Evolutionary conservation across 2,329 filamentous ascomycete genomes (phyloP).

Genomic region (Grosmannia penicillata): DNA sequence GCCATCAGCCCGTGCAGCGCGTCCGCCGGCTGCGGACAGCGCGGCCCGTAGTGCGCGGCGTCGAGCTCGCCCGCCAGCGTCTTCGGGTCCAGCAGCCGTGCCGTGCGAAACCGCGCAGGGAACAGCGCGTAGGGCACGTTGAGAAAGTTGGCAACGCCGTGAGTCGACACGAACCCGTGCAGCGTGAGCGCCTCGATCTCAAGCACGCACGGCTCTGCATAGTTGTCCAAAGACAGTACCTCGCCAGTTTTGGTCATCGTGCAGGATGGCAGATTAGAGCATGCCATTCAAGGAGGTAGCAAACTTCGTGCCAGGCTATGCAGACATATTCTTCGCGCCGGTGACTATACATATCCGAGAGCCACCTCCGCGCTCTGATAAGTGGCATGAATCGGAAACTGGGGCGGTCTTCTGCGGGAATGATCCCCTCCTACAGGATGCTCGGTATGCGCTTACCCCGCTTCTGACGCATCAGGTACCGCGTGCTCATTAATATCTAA

Average conservation of each 20-base stretch:
- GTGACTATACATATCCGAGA: too few relatives aligned
- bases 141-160: constrained; percentile 7
- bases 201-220: neutral
- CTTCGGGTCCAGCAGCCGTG: neutral
- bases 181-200: neutral
- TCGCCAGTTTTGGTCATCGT: neutral
- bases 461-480: too few relatives aligned
- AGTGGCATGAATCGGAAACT: too few relatives aligned
- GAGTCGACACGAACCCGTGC: constrained; percentile 4
- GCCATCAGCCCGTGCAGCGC: constrained; percentile 1
- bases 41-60: constrained; percentile 4
- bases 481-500: too few relatives aligned
- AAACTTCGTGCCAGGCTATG: too few relatives aligned
- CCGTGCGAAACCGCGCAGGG: constrained; percentile 6
- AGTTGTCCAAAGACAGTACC: neutral
- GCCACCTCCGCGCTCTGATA: too few relatives aligned
- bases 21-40: constrained; percentile 6
- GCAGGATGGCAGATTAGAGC: too few relatives aligned
- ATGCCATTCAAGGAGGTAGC: too few relatives aligned
- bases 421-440: too few relatives aligned
- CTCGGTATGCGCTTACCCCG: too few relatives aligned
- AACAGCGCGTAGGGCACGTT: constrained; percentile 3
- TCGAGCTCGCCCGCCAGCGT: constrained; percentile 2
- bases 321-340: too few relatives aligned
- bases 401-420: too few relatives aligned